A percentile compares a stretch with the other conserved stretches of the same genome.
phyloP scores from a whole-genome alignment of 306 rosid species.

The Lagenaria siceraria region DNA sequence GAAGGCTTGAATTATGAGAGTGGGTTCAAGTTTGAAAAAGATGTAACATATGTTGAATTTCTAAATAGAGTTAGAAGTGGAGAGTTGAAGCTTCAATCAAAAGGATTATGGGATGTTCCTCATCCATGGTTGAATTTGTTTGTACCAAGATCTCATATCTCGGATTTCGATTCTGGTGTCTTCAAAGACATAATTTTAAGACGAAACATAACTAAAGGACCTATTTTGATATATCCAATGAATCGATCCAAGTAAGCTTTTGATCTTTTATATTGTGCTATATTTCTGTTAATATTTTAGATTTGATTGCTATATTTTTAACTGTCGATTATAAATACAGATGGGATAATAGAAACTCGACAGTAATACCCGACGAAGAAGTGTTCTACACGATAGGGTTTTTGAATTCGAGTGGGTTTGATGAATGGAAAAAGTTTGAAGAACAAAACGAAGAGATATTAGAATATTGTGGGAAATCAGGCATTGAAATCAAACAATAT shows the following conservation, averaged over 20 bases:
- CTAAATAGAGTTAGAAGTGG: slow-evolving; percentile 65
- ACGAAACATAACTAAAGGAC: slow-evolving; percentile 63
- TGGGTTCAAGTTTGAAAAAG: slow-evolving; percentile 52
- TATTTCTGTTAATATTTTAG: too few species aligned
- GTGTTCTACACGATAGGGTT: slow-evolving; percentile 74
- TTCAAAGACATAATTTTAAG: slow-evolving; percentile 46
- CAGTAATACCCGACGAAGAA: slow-evolving; percentile 58
- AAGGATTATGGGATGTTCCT: slow-evolving; percentile 80
- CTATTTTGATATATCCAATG: slow-evolving; percentile 70
- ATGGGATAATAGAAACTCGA: slow-evolving; percentile 72
- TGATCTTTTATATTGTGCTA: too few species aligned
- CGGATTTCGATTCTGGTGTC: slow-evolving; percentile 43
- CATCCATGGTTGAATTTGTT: slow-evolving; percentile 90
- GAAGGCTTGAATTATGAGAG: slow-evolving; percentile 45
- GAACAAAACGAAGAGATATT: slow-evolving; percentile 55
- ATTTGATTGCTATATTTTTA: too few species aligned
- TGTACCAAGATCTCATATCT: slow-evolving; percentile 47
- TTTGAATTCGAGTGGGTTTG: slow-evolving; percentile 61
- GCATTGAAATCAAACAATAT: slow-evolving; percentile 56
- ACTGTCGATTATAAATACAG: slow-evolving; percentile 11
- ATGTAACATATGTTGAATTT: slow-evolving; percentile 49
- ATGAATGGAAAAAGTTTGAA: slow-evolving; percentile 49
- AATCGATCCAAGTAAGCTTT: slow-evolving; percentile 72
- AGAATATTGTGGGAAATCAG: slow-evolving; percentile 37
- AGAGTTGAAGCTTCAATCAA: slow-evolving; percentile 65